Evolutionary conservation across 495 filamentous ascomycete species (phyloP), one percentile per base, ranked within the genome.

Genomic region (Aspergillus carlsbadensis): DNA sequence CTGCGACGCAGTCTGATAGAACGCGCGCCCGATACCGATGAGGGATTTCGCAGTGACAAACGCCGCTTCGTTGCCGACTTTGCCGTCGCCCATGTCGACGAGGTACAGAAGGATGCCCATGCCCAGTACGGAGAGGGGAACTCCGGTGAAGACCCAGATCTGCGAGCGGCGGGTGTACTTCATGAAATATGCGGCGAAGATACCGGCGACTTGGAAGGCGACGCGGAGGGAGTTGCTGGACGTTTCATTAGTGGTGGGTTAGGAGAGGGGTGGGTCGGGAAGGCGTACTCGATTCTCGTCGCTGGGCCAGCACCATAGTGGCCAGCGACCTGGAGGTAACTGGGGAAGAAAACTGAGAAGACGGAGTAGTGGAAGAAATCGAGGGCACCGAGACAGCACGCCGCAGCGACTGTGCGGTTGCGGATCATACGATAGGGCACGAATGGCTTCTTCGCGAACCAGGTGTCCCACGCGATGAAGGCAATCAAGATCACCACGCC

Each of bases 381-480:
- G 3, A 67, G 43, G 6, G 57, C 57, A 1, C 62, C 62, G 2
- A 67, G 55, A 4, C 62, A 40, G 40, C 65, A 67, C 0, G 75
- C 70, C 7, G 73, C 71, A 29, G 74, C 72, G 3, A 92, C 81
- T 40, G 73, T 86, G 24, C 87, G 82, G 58, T 89, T 51, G 1
- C 8, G 81, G 57, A 93, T 71, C 56, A 94, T 79, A 34, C 82
- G 79, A 6, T 81, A 78, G 8, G 88, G 89, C 2, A 94, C 74
- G 2, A 89, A 90, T 5, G 91, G 90, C 10, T 79, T 84, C 24
- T 89, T 80, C 0, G 83, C 83, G 63, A 80, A 78, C 70, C 80
- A 74, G 46, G 87, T 65, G 63, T 94, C 74, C 34, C 65, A 74
- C 17, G 78, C 64, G 57, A 92, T 89, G 36, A 65, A 62, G 52